Evolutionary conservation across 345 rosid species (phyloP).

Genomic region (Acer saccharum): DNA sequence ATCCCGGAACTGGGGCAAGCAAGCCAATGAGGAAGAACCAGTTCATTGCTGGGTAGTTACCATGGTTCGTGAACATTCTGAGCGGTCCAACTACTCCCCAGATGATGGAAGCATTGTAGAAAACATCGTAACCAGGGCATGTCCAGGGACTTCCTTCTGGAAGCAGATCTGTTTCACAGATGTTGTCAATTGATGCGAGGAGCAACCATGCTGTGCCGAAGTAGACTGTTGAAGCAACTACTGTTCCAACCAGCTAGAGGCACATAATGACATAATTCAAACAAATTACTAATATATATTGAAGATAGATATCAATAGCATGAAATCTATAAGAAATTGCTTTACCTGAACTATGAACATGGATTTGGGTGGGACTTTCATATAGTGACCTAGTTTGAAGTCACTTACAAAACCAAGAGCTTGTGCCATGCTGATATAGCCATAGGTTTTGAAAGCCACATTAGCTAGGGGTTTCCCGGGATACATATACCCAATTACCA

Average conservation of each 20-base stretch:
- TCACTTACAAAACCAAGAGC: constrained; percentile 37
- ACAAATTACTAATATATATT: neutral
- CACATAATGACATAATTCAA: neutral
- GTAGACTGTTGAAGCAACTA: constrained; percentile 43
- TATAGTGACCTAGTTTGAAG: constrained; percentile 63
- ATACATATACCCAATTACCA: constrained; percentile 56
- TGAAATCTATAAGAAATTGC: neutral
- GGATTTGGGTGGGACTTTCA: constrained; percentile 62
- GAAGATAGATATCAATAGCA: too few relatives aligned
- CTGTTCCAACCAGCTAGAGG: constrained; percentile 41
- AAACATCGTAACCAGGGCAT: constrained; percentile 46
- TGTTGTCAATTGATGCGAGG: constrained; percentile 34
- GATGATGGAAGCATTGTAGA: constrained; percentile 58
- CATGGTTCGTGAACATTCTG: constrained; percentile 47
- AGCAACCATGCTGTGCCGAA: constrained; percentile 54
- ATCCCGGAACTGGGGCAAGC: constrained; percentile 41
- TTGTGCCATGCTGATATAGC: constrained; percentile 45
- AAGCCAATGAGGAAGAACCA: constrained; percentile 56
- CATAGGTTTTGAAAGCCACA: constrained; percentile 47
- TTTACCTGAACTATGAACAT: constrained; percentile 56
- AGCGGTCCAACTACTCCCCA: constrained; percentile 61
- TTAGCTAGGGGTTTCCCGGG: constrained; percentile 55
- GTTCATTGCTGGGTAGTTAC: constrained; percentile 47
- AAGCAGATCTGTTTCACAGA: constrained; percentile 35
- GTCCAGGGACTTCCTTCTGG: constrained; percentile 56